Base-by-base conservation (phyloP, 164 flowering plant genomes). In the Platanus orientalis region DNA sequence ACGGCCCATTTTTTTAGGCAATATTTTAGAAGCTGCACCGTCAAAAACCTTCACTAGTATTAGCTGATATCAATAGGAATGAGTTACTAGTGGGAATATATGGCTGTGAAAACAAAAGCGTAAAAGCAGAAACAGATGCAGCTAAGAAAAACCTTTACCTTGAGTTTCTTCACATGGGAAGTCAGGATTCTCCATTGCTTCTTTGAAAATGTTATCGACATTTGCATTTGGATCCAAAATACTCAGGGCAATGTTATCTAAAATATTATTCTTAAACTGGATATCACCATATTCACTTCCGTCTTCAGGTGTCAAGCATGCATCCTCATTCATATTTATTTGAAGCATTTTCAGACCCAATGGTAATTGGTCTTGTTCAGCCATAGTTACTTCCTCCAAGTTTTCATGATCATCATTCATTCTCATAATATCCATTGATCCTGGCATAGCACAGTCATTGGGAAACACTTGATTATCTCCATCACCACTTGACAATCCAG, bases 271-370 rank as follows among this genome's bases (percentile, higher is more conserved):
- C 65, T 71, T 67, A 63, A 51, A 67, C 25, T 62, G 71, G 68
- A 71, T 57, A 58, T 67, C 67, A 6, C 61, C 75, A 58, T 67
- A 67, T 7, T 66, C 67, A 10, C 63, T 58, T 0, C 67, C 64
- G 30, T 63, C 67, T 53, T 71, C 71, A 29, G 67, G 67, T 13
- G 67, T 62, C 64, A 67, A 67, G 44, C 71, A 66, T 62, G 75
- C 75, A 71, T 67, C 67, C 39, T 71, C 75, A 54, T 71, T 67
- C 75, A 71, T 67, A 54, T 71, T 67, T 44, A 62, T 67, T 58
- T 67, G 71, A 58, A 67, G 67, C 63, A 71, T 53, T 44, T 67
- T 67, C 49, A 62, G 53, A 58, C 75, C 67, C 45, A 71, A 20
- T 12, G 75, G 75, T 3, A 71, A 40, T 42, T 30, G 71, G 40